Conservation (phyloP, 148 eudicot species). For the Camellia japonica region DNA sequence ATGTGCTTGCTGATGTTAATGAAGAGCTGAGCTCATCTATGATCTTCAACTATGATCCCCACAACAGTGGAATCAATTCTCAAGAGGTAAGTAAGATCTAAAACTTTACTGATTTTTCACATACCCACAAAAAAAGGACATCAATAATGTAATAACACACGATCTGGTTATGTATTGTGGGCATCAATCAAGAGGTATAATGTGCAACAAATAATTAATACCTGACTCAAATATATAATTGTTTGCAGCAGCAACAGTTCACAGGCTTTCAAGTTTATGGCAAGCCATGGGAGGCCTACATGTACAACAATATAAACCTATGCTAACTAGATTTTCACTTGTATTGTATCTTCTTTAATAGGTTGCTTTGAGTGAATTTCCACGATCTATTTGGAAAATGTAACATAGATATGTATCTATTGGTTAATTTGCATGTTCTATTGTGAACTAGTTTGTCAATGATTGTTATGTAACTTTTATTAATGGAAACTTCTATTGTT, state of each 20-base stretch:
- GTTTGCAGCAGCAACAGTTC: slow-evolving; percentile 26
- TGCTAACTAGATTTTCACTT: neutral
- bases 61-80: slow-evolving; percentile 15
- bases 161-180: too few species aligned
- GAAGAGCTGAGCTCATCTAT: slow-evolving; percentile 21
- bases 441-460: slow-evolving; percentile 2
- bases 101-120: neutral
- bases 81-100: slow-evolving; percentile 17
- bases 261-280: slow-evolving; percentile 16
- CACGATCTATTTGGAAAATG: neutral
- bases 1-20: neutral
- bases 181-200: neutral
- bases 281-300: slow-evolving; percentile 22
- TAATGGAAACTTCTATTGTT: neutral
- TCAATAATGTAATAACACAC: neutral
- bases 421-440: neutral
- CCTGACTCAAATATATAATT: neutral
- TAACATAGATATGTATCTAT: neutral
- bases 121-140: neutral
- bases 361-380: neutral
- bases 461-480: slow-evolving; percentile 8
- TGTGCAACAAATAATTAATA: too few species aligned
- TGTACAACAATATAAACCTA: slow-evolving; percentile 5
- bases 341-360: neutral
- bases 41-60: slow-evolving; percentile 23